Evolutionary conservation across 2,329 filamentous ascomycete genomes (phyloP), one percentile per base, ranked within the genome.

Genomic region (Talaromyces islandicus): DNA sequence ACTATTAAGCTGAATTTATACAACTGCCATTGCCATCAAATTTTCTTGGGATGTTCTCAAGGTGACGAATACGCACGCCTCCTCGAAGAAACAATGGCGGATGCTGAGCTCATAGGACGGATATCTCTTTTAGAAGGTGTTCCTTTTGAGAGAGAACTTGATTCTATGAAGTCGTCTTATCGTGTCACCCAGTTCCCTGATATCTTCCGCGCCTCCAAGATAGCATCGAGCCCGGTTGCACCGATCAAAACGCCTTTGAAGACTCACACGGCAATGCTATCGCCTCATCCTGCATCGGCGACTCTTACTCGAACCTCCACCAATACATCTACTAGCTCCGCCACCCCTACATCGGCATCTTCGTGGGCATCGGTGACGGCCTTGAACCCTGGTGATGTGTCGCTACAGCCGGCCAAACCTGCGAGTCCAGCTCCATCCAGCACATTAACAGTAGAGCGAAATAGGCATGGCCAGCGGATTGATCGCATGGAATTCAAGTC

Each of bases 1-100:
- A 74, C 75, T 27, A 81, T 87, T 70, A 81, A 82, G 65, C 69
- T 83, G 54, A 78, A 81, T 69, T 72, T 85, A 56, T 76, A 81
- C 70, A 81, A 86, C 65, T 81, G 79, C 63, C 83, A 85, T 65
- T 87, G 85, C 67, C 83, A 82, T 57, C 83, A 85, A 59, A 80
- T 87, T 57, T 74, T 86, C 54, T 75, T 87, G 38, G 85, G 84
- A 9, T 85, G 83, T 69, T 82, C 81, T 14, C 80, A 83, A 61
- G 81, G 84, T 70, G 80, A 79, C 59, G 77, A 80, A 24, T 86
- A 85, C 68, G 78, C 79, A 25, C 75, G 76, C 11, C 71, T 81
- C 38, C 72, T 87, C 11, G 79, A 83, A 66, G 76, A 82, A 35
- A 77, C 78, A 56, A 68, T 77, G 54, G 72, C 74, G 60, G 79